Percentiles rank a stretch among this genome's conserved stretches.
Conservation (phyloP, 2,329 filamentous ascomycete species). For the Xylaria sp. region DNA sequence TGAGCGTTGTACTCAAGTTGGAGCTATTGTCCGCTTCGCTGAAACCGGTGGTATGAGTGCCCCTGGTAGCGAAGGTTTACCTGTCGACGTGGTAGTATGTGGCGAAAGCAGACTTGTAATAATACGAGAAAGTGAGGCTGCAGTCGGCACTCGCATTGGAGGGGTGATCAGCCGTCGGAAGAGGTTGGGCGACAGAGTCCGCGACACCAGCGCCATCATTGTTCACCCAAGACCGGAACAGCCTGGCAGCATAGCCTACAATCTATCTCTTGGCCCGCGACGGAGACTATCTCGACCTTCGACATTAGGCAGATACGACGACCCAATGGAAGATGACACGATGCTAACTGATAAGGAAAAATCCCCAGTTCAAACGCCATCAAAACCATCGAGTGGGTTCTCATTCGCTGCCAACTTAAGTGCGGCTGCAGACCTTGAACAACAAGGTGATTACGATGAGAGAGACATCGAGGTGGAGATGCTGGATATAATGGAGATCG, state of each 20-base stretch:
- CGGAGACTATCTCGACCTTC: slow-evolving; percentile 34
- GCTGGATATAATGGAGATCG: slow-evolving; percentile 70
- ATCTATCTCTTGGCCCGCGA: slow-evolving; percentile 49
- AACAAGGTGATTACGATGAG: slow-evolving; percentile 49
- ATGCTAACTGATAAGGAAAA: slow-evolving; percentile 38
- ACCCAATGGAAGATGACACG: slow-evolving; percentile 33
- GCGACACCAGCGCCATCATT: slow-evolving; percentile 56
- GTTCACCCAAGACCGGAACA: slow-evolving; percentile 56
- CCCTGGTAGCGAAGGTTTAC: slow-evolving; percentile 47
- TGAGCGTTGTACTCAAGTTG: slow-evolving; percentile 60
- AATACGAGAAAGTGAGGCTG: slow-evolving; percentile 59
- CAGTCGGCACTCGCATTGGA: slow-evolving; percentile 51
- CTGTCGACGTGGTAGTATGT: slow-evolving; percentile 59
- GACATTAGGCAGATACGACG: slow-evolving; percentile 17
- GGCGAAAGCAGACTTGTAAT: slow-evolving; percentile 63
- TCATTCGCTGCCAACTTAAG: slow-evolving; percentile 58
- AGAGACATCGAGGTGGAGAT: slow-evolving; percentile 65
- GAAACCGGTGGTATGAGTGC: slow-evolving; percentile 34
- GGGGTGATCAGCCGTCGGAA: slow-evolving; percentile 43
- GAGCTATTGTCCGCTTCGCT: slow-evolving; percentile 49
- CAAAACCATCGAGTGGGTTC: slow-evolving; percentile 48
- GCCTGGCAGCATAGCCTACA: slow-evolving; percentile 51
- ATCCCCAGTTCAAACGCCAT: slow-evolving; percentile 28
- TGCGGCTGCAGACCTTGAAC: slow-evolving; percentile 58
- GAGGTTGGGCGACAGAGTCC: slow-evolving; percentile 46